Conservation (phyloP, 1,284 basidiomycete genomes). For the Coniferiporia weirii region DNA sequence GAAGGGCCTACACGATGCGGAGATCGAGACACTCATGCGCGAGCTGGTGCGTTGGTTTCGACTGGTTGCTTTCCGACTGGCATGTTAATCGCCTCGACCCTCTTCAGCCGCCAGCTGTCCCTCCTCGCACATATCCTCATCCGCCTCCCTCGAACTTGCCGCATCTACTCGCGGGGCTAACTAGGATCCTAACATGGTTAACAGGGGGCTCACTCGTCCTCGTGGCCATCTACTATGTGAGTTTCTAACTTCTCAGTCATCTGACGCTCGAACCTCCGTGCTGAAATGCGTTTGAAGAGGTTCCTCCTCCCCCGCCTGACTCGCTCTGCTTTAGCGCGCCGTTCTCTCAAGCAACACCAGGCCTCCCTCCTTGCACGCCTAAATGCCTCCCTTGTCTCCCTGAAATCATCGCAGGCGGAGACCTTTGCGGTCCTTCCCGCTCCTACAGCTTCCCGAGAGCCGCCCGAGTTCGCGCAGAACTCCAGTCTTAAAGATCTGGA, state of each 20-base stretch:
- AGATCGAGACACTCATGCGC: constrained; percentile 56
- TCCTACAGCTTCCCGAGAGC: constrained; percentile 45
- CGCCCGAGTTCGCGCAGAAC: constrained; percentile 39
- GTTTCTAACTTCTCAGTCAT: constrained; percentile 27
- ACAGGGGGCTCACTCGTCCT: constrained; percentile 55
- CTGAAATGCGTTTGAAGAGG: constrained; percentile 36
- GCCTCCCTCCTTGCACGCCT: constrained; percentile 47
- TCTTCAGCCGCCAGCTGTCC: constrained; percentile 47
- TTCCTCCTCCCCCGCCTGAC: constrained; percentile 62
- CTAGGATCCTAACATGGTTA: constrained; percentile 62
- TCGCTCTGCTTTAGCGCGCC: constrained; percentile 53
- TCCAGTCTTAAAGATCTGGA: constrained; percentile 40
- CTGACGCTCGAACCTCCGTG: not conserved
- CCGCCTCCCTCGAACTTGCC: constrained; percentile 66
- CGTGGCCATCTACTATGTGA: constrained; percentile 58
- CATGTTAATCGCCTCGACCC: constrained; percentile 33
- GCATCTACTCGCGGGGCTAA: constrained; percentile 52
- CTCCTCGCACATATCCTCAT: constrained; percentile 69
- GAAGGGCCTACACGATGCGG: constrained; percentile 58
- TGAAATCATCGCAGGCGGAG: constrained; percentile 50
- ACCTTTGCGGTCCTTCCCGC: constrained; percentile 52
- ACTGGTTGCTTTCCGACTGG: not conserved
- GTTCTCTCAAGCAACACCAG: constrained; percentile 55
- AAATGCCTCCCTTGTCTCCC: constrained; percentile 42
- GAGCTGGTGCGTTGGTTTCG: constrained; percentile 43